phyloP scores from a whole-genome alignment of 2,329 filamentous ascomycete species.

The Claviceps pazoutovae region DNA sequence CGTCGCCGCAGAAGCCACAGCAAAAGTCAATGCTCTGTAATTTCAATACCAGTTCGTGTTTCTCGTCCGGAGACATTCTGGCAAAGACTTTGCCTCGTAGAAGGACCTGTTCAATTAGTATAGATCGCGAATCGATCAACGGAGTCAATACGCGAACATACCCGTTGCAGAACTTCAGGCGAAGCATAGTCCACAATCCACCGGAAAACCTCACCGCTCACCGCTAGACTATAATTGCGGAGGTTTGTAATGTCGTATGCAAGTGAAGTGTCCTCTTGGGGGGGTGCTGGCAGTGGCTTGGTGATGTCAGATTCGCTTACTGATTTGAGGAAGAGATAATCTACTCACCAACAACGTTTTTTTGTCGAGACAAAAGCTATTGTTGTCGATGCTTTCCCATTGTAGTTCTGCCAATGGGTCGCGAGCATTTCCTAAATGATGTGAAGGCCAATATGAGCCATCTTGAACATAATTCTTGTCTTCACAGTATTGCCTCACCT shows the following conservation, averaged over 20 bases:
- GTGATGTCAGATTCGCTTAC: constrained; percentile 2
- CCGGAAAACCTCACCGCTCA: constrained; percentile 87
- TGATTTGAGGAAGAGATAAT: neutral
- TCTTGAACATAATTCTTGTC: neutral
- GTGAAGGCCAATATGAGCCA: neutral
- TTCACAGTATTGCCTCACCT: constrained; percentile 29
- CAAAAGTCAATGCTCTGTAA: constrained; percentile 93
- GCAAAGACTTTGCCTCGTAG: constrained; percentile 87
- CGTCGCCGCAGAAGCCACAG: constrained; percentile 91
- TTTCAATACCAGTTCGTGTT: constrained; percentile 94
- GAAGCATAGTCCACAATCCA: constrained; percentile 91
- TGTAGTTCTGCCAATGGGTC: constrained; percentile 59
- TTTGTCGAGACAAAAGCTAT: constrained; percentile 61
- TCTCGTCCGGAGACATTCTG: constrained; percentile 97
- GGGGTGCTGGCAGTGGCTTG: constrained; percentile 56
- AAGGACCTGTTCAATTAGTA: constrained; percentile 50
- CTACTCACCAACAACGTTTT: constrained; percentile 52
- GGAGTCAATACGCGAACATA: constrained; percentile 21
- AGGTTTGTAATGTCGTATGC: constrained; percentile 74
- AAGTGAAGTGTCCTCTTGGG: constrained; percentile 64
- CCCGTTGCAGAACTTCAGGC: constrained; percentile 59
- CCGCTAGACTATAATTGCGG: constrained; percentile 74
- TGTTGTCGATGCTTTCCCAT: constrained; percentile 95
- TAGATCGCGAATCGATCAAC: neutral
- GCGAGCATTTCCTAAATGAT: constrained; percentile 45